These are phyloP conservation scores for Raffaelea albimanens DNA, from an alignment of 2,329 filamentous ascomycete species.

Conservation along the genomic window DNA sequence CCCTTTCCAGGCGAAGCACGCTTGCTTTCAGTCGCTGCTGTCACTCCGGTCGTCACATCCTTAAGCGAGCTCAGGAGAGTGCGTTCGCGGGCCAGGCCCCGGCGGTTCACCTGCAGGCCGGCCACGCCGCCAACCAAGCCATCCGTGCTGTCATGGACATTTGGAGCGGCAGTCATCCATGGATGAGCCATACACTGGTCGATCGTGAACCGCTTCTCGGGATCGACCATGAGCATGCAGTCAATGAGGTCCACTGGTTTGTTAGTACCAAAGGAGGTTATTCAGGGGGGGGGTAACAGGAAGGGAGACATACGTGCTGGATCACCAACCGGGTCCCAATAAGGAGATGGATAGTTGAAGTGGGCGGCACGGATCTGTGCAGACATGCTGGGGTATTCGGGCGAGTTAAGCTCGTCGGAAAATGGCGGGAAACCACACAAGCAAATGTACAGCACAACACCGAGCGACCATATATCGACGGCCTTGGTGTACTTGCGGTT, in stretches of 20 bases:
- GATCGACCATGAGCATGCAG: slow-evolving; percentile 83
- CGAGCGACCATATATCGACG: slow-evolving; percentile 92
- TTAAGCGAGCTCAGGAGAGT: slow-evolving; percentile 80
- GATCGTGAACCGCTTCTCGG: slow-evolving; percentile 73
- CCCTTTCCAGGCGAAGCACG: slow-evolving; percentile 16
- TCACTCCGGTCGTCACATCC: slow-evolving; percentile 46
- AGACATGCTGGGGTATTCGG: slow-evolving; percentile 72
- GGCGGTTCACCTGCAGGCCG: slow-evolving; percentile 71
- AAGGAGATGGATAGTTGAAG: slow-evolving; percentile 93
- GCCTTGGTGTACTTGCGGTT: slow-evolving; percentile 87
- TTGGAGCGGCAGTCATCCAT: slow-evolving; percentile 60
- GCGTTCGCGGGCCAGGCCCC: slow-evolving; percentile 72
- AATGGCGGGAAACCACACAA: slow-evolving; percentile 96
- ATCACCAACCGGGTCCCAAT: slow-evolving; percentile 86
- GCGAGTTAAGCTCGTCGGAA: slow-evolving; percentile 79
- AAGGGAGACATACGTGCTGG: slow-evolving; percentile 49
- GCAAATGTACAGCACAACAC: slow-evolving; percentile 96
- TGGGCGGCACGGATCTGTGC: slow-evolving; percentile 83
- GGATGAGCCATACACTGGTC: slow-evolving; percentile 87
- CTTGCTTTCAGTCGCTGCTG: too few relatives aligned
- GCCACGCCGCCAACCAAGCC: slow-evolving; percentile 82
- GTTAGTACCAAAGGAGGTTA: too few relatives aligned
- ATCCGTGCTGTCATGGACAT: slow-evolving; percentile 76
- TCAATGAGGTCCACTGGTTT: slow-evolving; percentile 73
- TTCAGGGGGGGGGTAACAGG: slow-evolving; percentile 16